Conservation (phyloP, 176 grass and related monocot species). For the Puccinellia tenuiflora region DNA sequence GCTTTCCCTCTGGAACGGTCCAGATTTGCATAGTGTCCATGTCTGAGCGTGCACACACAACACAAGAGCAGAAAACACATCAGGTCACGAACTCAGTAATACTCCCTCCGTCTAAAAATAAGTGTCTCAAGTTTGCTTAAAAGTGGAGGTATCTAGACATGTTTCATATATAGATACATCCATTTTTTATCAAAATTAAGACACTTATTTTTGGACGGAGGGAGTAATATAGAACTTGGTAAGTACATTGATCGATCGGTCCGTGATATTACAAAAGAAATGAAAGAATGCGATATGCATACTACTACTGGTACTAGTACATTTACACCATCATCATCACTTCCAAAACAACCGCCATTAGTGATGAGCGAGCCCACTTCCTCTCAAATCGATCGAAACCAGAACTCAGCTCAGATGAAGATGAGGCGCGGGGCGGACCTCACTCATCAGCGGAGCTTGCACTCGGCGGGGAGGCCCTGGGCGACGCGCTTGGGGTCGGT, state of each 20-base stretch:
- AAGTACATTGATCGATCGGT: background rate
- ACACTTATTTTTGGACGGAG: no score
- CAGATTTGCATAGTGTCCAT: background rate
- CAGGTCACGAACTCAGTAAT: background rate
- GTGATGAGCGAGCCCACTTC: no score
- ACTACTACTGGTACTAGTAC: background rate
- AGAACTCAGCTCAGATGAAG: no score
- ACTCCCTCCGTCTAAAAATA: no score
- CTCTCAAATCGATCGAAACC: background rate
- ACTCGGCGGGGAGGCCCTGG: constrained; percentile 55
- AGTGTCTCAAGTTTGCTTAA: no score
- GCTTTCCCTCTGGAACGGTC: background rate
- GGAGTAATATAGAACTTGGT: background rate
- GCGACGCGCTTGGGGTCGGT: constrained; percentile 58
- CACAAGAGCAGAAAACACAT: background rate
- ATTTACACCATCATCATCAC: constrained; percentile 20
- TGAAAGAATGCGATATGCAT: constrained; percentile 29
- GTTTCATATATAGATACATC: no score
- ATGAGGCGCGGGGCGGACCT: no score
- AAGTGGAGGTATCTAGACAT: no score
- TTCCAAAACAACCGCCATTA: no score
- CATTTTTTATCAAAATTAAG: no score
- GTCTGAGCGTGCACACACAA: background rate
- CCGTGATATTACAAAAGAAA: constrained; percentile 26
- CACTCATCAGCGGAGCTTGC: constrained; percentile 53